Percentiles rank a stretch among this genome's conserved stretches.
Conservation (phyloP, 352 stramenopile species). For the Globisporangium splendens region DNA sequence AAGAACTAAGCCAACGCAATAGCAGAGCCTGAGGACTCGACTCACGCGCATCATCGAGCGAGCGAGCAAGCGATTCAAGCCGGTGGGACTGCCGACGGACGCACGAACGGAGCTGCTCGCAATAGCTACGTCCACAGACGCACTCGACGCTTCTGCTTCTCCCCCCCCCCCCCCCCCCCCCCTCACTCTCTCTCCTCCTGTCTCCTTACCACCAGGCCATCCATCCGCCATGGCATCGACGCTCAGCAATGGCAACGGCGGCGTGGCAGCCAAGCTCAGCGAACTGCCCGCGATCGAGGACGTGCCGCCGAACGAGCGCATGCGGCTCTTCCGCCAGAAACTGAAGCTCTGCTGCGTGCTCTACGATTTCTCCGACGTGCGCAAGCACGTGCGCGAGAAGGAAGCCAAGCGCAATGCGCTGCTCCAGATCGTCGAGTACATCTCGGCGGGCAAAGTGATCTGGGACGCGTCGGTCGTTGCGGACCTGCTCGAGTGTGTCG, state of each 20-base stretch:
- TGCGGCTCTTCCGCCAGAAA: conserved; percentile 64
- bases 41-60: neutral
- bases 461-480: conserved; percentile 47
- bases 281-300: conserved; percentile 57
- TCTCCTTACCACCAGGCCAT: too few species aligned
- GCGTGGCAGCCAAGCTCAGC: conserved; percentile 30
- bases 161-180: too few species aligned
- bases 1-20: neutral
- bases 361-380: conserved; percentile 57
- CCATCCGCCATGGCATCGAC: conserved; percentile 17
- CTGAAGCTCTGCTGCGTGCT: conserved; percentile 57
- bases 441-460: conserved; percentile 78
- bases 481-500: conserved; percentile 71
- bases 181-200: too few species aligned
- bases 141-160: too few species aligned
- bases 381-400: conserved; percentile 62
- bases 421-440: conserved; percentile 97
- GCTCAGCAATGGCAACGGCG: conserved; percentile 52
- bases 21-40: neutral
- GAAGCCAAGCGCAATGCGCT: conserved; percentile 94
- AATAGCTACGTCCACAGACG: too few species aligned
- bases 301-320: conserved; percentile 45
- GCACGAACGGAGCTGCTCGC: neutral
- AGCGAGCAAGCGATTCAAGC: neutral
- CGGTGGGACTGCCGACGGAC: neutral